phyloP scores from a whole-genome alignment of 805 yeast species.

The Pichia scutulata region DNA sequence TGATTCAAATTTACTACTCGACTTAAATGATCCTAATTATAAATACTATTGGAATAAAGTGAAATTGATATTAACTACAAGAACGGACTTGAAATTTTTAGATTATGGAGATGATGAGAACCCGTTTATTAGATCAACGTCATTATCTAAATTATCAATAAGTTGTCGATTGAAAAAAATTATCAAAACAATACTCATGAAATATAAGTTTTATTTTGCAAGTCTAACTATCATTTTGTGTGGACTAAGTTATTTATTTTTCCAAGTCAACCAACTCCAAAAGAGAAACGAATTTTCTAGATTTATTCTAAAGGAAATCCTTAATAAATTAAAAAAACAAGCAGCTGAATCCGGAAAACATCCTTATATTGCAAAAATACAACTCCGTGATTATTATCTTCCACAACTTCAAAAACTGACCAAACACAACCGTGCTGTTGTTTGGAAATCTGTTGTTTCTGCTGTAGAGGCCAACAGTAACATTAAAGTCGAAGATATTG shows the following conservation, averaged over 20 bases:
- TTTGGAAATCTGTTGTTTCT: conserved; percentile 54
- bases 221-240: conserved; percentile 5
- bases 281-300: conserved; percentile 36
- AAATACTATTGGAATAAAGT: conserved; percentile 23
- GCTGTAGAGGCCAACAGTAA: conserved; percentile 60
- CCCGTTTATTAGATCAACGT: conserved; percentile 20
- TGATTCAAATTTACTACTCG: conserved; percentile 42
- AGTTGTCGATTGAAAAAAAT: conserved; percentile 23
- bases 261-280: conserved; percentile 31
- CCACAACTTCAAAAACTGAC: conserved; percentile 16
- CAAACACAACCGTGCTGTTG: conserved; percentile 33
- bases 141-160: conserved; percentile 22
- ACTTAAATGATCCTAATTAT: conserved; percentile 15
- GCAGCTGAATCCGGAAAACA: conserved; percentile 26
- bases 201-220: conserved; percentile 19
- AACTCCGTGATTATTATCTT: conserved; percentile 59
- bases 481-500: conserved; percentile 54
- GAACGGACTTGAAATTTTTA: conserved; percentile 5
- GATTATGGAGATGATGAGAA: background rate
- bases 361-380: conserved; percentile 58
- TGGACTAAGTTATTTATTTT: conserved; percentile 18
- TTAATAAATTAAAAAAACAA: conserved; percentile 44
- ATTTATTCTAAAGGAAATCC: conserved; percentile 39
- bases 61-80: conserved; percentile 4
- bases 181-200: conserved; percentile 16